Conservation (phyloP, 192 early-diverging fungal genomes). For the Pilobolus umbonatus region DNA sequence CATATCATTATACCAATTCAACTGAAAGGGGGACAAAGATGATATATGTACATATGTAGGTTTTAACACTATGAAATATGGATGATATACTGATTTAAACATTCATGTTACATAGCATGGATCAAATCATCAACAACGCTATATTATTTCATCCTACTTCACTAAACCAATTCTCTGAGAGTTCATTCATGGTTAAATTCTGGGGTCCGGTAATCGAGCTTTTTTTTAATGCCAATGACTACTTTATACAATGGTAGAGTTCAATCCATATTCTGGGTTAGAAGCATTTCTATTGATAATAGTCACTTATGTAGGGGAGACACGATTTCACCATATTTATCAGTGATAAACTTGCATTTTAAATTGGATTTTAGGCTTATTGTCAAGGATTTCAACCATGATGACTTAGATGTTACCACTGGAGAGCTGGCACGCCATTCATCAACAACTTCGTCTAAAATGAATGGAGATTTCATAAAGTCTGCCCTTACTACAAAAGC, state of each 20-base stretch:
- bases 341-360: slow-evolving; percentile 3
- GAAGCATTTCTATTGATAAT: slow-evolving; percentile 1
- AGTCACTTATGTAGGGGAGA: slow-evolving; percentile 5
- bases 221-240: slow-evolving; percentile 11
- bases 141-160: slow-evolving; percentile 8
- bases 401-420: slow-evolving; percentile 6
- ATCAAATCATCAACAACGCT: slow-evolving; percentile 10
- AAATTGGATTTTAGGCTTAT: slow-evolving; percentile 9
- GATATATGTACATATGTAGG: slow-evolving; percentile 11
- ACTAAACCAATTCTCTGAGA: slow-evolving; percentile 12
- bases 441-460: slow-evolving; percentile 4
- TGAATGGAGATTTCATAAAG: neutral
- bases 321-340: slow-evolving; percentile 9
- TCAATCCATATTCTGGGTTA: slow-evolving; percentile 7
- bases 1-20: slow-evolving; percentile 8
- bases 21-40: slow-evolving; percentile 7
- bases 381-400: slow-evolving; percentile 4
- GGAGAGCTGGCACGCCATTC: slow-evolving; percentile 12
- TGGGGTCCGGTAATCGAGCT: slow-evolving; percentile 5
- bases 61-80: slow-evolving; percentile 1
- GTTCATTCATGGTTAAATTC: slow-evolving; percentile 13
- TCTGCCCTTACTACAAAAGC: slow-evolving; percentile 4
- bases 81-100: slow-evolving; percentile 8
- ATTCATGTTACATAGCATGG: slow-evolving; percentile 9
- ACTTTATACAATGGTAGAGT: slow-evolving; percentile 13